Base-by-base conservation (phyloP, 2,329 filamentous ascomycete species). In the Mycogone perniciosa region DNA sequence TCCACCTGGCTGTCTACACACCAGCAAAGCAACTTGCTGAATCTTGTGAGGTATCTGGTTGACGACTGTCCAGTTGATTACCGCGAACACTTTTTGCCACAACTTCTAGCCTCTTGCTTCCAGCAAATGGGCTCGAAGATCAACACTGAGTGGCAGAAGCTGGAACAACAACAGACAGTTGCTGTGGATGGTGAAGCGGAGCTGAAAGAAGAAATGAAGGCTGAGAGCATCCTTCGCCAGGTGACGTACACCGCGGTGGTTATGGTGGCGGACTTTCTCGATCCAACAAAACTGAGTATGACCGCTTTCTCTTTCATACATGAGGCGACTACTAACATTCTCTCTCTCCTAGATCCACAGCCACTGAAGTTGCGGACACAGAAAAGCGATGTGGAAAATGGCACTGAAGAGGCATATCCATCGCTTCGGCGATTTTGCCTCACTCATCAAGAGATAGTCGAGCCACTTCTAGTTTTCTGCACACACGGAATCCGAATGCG, bases 151-250 rank as follows among this genome's bases (percentile, higher is more conserved):
- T 99, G 93, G 93, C 81, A 85, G 54, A 81, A 82, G 57, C 82
- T 96, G 52, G 81, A 84, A 63, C 71, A 78, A 56, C 73, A 81
- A 56, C 79, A 86, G 58, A 73, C 72, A 20, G 72, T 82, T 9
- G 78, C 80, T 39, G 79, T 84, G 1, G 84, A 84, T 4, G 84
- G 85, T 20, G 89, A 91, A 50, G 88, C 88, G n/a, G 68, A 63
- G 53, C 72, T 99, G 48, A 88, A 88, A 1, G 90, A 96, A 59
- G 93, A 99, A 71, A 99, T 99, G 93, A 96, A 96, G 69, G 85
- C 89, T 6, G 93, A 99, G 67, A 97, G 92, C 63, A 95, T 99
- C 31, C 73, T 99, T 42, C 83, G 93, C 20, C 90, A 96, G 65
- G 78, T 97, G 45, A 96, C 92, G 0, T 93, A 95, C 67, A 89